Evolutionary conservation across 2,329 filamentous ascomycete genomes (phyloP).

Genomic region (Cylindrodendrum hubeiense): DNA sequence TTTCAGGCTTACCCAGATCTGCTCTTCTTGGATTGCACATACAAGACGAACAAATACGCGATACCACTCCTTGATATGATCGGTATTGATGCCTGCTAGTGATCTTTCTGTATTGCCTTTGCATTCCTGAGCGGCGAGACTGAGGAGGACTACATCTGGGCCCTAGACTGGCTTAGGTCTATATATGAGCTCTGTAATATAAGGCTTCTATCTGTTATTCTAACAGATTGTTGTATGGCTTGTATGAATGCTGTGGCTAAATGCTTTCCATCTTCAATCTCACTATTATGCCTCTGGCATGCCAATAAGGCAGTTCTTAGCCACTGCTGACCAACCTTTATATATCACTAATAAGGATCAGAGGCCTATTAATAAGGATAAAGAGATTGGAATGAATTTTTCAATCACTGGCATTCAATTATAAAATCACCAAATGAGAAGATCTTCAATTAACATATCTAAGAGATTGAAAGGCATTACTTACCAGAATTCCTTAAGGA

Average conservation of each 20-base stretch:
- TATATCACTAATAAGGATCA: neutral
- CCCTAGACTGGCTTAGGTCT: conserved; percentile 22
- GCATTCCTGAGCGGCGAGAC: conserved; percentile 29
- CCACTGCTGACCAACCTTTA: neutral
- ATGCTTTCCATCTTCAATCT: conserved; percentile 24
- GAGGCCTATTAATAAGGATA: neutral
- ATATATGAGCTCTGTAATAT: too few relatives aligned
- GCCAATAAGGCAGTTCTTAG: conserved; percentile 5
- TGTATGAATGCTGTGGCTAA: conserved; percentile 22
- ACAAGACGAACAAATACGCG: conserved; percentile 10
- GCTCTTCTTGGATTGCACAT: conserved; percentile 34
- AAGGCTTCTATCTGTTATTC: too few relatives aligned
- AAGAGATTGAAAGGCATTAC: too few relatives aligned
- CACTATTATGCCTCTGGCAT: conserved; percentile 24
- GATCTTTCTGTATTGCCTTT: conserved; percentile 15
- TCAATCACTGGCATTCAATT: too few relatives aligned
- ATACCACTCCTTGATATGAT: neutral
- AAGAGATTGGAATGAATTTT: too few relatives aligned
- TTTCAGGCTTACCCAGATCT: conserved; percentile 31
- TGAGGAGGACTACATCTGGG: conserved; percentile 31
- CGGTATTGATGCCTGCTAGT: neutral
- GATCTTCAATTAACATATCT: too few relatives aligned
- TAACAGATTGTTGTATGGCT: neutral
- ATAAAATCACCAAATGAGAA: too few relatives aligned
- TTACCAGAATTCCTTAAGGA: too few relatives aligned